Evolutionary conservation across 139 green algal genomes (phyloP).

Genomic region (Chlorella sorokiniana): DNA sequence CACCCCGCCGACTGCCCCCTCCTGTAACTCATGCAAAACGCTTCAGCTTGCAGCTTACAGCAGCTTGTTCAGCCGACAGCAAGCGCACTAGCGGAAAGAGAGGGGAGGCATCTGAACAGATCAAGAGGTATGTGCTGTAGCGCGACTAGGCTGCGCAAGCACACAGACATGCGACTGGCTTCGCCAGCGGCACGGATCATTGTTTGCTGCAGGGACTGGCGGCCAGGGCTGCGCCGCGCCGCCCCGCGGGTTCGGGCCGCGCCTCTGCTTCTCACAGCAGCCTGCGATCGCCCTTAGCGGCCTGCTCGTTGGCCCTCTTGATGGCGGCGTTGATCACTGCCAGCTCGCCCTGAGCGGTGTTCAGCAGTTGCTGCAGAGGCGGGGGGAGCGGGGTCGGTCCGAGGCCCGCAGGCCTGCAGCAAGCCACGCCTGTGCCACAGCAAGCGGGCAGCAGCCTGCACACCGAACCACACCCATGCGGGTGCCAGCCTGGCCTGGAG

Average conservation of each 20-base stretch:
- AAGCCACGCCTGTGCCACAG: not conserved
- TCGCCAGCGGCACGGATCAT: too few species aligned
- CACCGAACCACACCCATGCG: not conserved
- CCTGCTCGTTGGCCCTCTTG: not conserved
- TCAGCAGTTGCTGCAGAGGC: slow-evolving; percentile 6
- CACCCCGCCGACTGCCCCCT: too few species aligned
- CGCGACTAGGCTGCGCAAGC: too few species aligned
- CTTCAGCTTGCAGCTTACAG: not conserved
- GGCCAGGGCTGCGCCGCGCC: not conserved
- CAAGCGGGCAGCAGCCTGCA: not conserved
- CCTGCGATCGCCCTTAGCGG: not conserved
- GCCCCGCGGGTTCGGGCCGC: too few species aligned
- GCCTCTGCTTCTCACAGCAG: not conserved
- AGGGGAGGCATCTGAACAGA: not conserved
- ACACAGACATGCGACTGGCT: too few species aligned
- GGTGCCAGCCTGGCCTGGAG: not conserved
- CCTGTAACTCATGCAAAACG: too few species aligned
- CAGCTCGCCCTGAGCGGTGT: not conserved
- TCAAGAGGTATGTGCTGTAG: too few species aligned
- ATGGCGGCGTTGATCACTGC: not conserved
- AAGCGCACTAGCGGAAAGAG: not conserved
- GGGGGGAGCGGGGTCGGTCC: not conserved
- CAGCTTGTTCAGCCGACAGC: not conserved
- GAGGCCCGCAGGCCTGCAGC: not conserved
- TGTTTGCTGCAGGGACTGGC: not conserved